These are phyloP conservation scores for Poa pratensis DNA, from an alignment of 176 grass and related monocot species.

Conservation along the genomic window DNA sequence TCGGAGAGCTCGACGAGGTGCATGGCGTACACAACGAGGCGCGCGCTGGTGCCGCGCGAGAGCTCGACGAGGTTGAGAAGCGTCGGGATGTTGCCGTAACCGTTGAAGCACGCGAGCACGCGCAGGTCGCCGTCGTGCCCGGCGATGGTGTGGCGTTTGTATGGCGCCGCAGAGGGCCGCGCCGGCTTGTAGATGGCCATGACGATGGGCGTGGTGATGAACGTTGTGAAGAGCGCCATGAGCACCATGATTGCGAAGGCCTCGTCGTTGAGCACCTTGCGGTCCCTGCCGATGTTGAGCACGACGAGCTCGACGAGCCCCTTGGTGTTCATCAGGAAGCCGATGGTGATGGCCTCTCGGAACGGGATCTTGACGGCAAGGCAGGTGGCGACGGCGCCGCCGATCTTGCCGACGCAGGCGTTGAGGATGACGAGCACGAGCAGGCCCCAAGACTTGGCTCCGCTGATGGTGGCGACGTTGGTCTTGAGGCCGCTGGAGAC, in stretches of 20 bases:
- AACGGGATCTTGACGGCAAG: constrained; percentile 50
- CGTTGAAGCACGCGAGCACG: constrained; percentile 76
- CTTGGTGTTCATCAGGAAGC: constrained; percentile 87
- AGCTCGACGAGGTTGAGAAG: constrained; percentile 79
- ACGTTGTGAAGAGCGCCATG: constrained; percentile 85
- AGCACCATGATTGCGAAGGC: constrained; percentile 78
- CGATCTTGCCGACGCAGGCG: constrained; percentile 76
- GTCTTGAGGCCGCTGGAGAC: constrained; percentile 79
- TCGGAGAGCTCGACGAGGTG: constrained; percentile 83
- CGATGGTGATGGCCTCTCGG: constrained; percentile 60
- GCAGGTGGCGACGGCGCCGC: constrained; percentile 51
- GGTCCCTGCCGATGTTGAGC: constrained; percentile 73
- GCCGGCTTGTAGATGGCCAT: constrained; percentile 81
- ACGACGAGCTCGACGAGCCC: constrained; percentile 81
- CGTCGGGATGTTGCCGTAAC: constrained; percentile 61
- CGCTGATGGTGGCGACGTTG: constrained; percentile 68
- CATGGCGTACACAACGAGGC: constrained; percentile 67
- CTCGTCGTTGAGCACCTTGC: constrained; percentile 82
- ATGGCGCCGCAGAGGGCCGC: constrained; percentile 41
- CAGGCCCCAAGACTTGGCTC: constrained; percentile 74
- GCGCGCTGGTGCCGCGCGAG: constrained; percentile 53
- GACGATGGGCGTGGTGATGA: constrained; percentile 75
- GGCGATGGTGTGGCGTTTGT: constrained; percentile 64
- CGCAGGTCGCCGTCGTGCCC: constrained; percentile 56
- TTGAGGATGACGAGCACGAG: constrained; percentile 74